Evolutionary conservation across 1,139 yeast genomes (phyloP), one percentile per base, ranked within the genome.

Genomic region (Hyphopichia wangnamkhiaoensis): DNA sequence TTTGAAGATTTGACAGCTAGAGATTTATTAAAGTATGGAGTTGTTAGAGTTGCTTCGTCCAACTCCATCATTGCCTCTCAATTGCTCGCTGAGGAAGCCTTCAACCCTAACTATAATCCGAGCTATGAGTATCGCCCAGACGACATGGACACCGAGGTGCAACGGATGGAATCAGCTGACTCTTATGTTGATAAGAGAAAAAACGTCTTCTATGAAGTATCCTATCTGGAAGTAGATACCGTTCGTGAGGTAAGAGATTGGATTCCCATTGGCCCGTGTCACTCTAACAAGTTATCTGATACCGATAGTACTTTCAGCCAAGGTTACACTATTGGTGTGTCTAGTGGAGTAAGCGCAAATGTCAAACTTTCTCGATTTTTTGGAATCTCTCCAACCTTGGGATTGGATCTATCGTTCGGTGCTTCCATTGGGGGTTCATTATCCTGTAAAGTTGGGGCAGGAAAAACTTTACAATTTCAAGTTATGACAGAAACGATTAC

Each of bases 381-480:
- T 24, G 48, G 48, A 10, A 18, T 54, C 24, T 37, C 45, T 15
- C 60, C 63, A 3, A 35, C 40, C 15, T 37, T 45, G 6, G 42
- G 47, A 3, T 9, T 39, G 3, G 56, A 46, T 35, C 26, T 49
- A 9, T 42, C 41, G 7, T 32, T 41, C n/a, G 45, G 49, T 1
- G 34, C 39, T 6, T 46, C 52, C 3, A 34, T 52, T 5, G 50
- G 59, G 17, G 66, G 66, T 1, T 23, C 50, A 4, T 33, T 52
- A 4, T 36, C 52, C 12, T 63, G 68, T 41, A 46, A 45, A 20
- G 53, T 60, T 3, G 47, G 40, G 2, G 45, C 57, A 5, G 51
- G 56, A 1, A 47, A 53, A 25, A 38, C 45, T 3, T 38, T 63
- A 33, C 68, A 61, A 41, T 54, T 61, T 39, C 58, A 53, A 21